phyloP scores from a whole-genome alignment of 2,329 filamentous ascomycete genomes.

The Magnaporthiopsis incrustans region DNA sequence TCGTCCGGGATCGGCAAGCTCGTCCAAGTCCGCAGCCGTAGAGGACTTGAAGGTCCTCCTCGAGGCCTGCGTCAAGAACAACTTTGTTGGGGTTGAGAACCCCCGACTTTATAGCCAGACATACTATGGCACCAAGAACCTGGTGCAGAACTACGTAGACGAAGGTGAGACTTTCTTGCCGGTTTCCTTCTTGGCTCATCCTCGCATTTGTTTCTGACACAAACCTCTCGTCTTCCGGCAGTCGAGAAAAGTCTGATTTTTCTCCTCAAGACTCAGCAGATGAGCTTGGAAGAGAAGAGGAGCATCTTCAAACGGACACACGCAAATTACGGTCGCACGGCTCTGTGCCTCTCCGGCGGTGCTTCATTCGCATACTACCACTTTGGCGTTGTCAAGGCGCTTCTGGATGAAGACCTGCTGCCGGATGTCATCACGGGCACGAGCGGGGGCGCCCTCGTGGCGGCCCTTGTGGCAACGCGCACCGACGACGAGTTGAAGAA shows the following conservation, averaged over 20 bases:
- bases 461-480: constrained; percentile 76
- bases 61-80: constrained; percentile 93
- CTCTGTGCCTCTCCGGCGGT: constrained; percentile 85
- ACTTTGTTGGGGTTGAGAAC: constrained; percentile 93
- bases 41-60: constrained; percentile 71
- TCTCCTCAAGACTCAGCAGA: constrained; percentile 57
- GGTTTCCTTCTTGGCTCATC: background rate
- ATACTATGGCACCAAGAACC: constrained; percentile 93
- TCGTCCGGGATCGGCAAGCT: background rate
- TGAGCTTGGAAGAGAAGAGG: constrained; percentile 67
- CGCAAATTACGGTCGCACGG: constrained; percentile 86
- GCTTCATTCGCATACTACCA: constrained; percentile 97
- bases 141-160: constrained; percentile 85
- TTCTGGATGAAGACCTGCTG: constrained; percentile 76
- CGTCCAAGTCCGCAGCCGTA: constrained; percentile 32
- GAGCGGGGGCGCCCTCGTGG: constrained; percentile 85
- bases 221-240: constrained; percentile 19
- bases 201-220: constrained; percentile 11
- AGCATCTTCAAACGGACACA: constrained; percentile 79
- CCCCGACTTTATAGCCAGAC: constrained; percentile 92
- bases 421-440: constrained; percentile 96
- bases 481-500: constrained; percentile 86
- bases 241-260: constrained; percentile 61
- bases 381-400: constrained; percentile 82
- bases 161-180: constrained; percentile 44